Base-by-base conservation (phyloP, 129 eudicot species). In the Escallonia rubra region DNA sequence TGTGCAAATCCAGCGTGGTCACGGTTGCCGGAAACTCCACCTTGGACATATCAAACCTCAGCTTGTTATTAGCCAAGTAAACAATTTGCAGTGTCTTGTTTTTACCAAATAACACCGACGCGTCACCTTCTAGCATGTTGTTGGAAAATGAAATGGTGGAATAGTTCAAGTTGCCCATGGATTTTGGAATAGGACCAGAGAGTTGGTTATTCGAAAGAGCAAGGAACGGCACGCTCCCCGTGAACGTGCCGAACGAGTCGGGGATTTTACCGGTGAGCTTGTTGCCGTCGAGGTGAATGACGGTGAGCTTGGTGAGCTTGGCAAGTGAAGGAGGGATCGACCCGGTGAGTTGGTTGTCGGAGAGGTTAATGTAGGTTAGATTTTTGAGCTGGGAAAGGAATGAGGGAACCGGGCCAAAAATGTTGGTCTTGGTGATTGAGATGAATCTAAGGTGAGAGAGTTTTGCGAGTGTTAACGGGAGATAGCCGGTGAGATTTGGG, bases 311-410 rank as follows among this genome's bases (percentile, higher is more conserved):
- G 8, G 76, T 72, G 38, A 82, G 69, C 8, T 15, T 55, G 46
- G 91, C 51, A 8, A 85, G 82, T 14, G 76, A 76, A 3, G 85
- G 54, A 3, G 91, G 91, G 71, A 85, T 81, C 0, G 80, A 59
- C 4, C 85, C 91, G 41, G 62, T 67, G 15, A 85, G 74, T 16
- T 41, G 57, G 67, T 85, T 85, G 65, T 58, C 74, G 0, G 87
- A 78, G 8, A 85, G 52, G 53, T 85, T 79, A 12, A 85, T 78
- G 14, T 67, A 65, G 2, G 58, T 69, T 52, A 81, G 76, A 68
- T 53, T 73, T 43, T 64, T 77, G 67, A 81, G 79, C 47, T 66
- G 71, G 34, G 34, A 23, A 23, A 23, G 34, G 34, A 23, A 23
- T 23, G 34, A 23, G 34, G 43, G 59, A 66, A 56, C 78, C 55